Percentiles rank a stretch among this genome's conserved stretches.
Conservation (phyloP, 2,329 filamentous ascomycete species). For the Emericellopsis cladophorae region DNA sequence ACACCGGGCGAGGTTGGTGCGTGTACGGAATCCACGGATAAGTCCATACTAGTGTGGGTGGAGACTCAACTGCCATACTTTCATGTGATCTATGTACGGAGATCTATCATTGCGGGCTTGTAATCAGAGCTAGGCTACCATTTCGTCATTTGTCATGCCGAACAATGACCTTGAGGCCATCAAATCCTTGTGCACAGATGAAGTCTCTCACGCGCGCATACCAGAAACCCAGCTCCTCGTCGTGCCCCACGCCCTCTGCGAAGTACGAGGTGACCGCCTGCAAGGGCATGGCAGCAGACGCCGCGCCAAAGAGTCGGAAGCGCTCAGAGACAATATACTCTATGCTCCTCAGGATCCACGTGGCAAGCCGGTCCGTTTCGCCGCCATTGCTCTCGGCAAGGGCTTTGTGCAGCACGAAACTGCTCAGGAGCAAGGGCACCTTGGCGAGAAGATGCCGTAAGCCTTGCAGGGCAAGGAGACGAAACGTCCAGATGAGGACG, state of each 20-base stretch:
- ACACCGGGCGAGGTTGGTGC: no score
- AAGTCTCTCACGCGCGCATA: not conserved
- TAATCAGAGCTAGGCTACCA: no score
- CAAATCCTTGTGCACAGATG: no score
- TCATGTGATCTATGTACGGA: no score
- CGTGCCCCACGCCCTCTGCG: not conserved
- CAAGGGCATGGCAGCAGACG: not conserved
- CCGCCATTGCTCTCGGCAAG: not conserved
- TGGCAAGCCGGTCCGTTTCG: not conserved
- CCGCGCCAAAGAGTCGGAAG: not conserved
- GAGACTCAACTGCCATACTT: no score
- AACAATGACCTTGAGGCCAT: no score
- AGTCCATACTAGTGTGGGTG: no score
- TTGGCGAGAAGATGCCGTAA: conserved; percentile 8
- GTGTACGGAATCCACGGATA: no score
- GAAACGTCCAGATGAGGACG: conserved; percentile 19
- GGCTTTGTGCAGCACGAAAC: not conserved
- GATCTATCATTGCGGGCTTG: no score
- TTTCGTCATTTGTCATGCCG: no score
- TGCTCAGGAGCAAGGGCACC: not conserved
- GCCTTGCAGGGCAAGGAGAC: conserved; percentile 10
- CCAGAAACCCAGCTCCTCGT: not conserved
- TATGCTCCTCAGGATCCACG: not conserved
- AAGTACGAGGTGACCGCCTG: not conserved
- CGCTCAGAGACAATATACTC: not conserved